Conservation (phyloP, 352 stramenopile genomes). For the Phytophthora vignae region DNA sequence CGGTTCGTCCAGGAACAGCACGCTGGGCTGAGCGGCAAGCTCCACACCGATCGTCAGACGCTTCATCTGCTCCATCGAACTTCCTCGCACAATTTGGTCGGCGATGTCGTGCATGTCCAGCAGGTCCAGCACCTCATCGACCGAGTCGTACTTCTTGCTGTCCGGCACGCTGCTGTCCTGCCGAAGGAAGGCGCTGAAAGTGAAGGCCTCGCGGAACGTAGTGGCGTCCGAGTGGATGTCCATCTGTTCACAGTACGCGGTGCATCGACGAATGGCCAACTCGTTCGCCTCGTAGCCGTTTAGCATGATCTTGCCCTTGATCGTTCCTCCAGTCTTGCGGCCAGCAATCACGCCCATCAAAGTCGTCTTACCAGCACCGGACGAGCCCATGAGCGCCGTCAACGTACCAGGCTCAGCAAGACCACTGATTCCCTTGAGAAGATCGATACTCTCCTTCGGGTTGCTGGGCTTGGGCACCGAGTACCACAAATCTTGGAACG, state of each 20-base stretch:
- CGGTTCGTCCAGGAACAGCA: slow-evolving; percentile 83
- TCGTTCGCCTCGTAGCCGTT: slow-evolving; percentile 19
- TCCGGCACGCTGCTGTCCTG: slow-evolving; percentile 35
- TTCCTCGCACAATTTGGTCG: slow-evolving; percentile 50
- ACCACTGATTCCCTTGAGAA: slow-evolving; percentile 17
- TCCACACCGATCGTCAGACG: slow-evolving; percentile 59
- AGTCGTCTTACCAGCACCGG: slow-evolving; percentile 13
- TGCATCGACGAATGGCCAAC: slow-evolving; percentile 15
- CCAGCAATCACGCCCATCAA: slow-evolving; percentile 23
- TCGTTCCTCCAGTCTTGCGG: slow-evolving; percentile 11
- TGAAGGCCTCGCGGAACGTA: slow-evolving; percentile 19
- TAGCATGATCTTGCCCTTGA: slow-evolving; percentile 16
- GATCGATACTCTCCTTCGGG: slow-evolving; percentile 8
- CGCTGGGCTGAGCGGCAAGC: slow-evolving; percentile 76
- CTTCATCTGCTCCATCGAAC: slow-evolving; percentile 59
- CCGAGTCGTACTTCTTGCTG: slow-evolving; percentile 42
- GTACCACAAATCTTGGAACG: slow-evolving; percentile 21
- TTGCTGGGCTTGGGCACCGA: slow-evolving; percentile 15
- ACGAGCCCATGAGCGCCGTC: slow-evolving; percentile 16
- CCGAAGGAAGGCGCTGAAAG: slow-evolving; percentile 74
- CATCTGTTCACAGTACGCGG: slow-evolving; percentile 30
- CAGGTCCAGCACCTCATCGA: slow-evolving; percentile 42
- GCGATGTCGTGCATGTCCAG: slow-evolving; percentile 90
- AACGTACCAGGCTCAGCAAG: slow-evolving; percentile 15
- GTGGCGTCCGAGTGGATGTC: slow-evolving; percentile 16